Conservation (phyloP, 768 basidiomycete genomes). For the Boletus insuetus region DNA sequence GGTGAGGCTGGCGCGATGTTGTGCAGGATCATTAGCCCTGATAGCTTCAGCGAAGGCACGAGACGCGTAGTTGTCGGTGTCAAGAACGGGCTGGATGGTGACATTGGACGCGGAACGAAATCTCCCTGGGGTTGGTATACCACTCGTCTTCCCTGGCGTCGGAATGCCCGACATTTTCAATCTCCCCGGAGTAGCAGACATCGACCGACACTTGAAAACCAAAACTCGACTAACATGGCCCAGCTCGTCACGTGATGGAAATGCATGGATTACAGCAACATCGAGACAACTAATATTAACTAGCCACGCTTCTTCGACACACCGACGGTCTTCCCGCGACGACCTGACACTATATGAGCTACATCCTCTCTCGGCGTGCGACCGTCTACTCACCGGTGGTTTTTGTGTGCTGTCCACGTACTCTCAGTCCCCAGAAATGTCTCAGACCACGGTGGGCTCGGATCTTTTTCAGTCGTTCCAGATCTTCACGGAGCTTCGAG, state of each 20-base stretch:
- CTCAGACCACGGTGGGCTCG: constrained; percentile 92
- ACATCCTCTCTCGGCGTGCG: neutral
- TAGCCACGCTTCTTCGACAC: constrained; percentile 87
- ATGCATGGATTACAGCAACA: constrained; percentile 1
- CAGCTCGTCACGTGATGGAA: constrained; percentile 22
- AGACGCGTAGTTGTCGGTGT: constrained; percentile 56
- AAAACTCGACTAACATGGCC: neutral
- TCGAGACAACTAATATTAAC: constrained; percentile 4
- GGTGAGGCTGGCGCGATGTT: constrained; percentile 50
- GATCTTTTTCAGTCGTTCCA: constrained; percentile 99
- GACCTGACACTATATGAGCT: constrained; percentile 48
- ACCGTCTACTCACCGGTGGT: constrained; percentile 70
- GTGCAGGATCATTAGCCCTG: constrained; percentile 75
- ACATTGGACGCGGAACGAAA: constrained; percentile 63
- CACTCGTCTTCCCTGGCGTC: constrained; percentile 43
- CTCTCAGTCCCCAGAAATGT: constrained; percentile 93
- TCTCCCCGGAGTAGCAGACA: constrained; percentile 46
- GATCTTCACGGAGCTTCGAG: constrained; percentile 96
- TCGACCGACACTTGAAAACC: constrained; percentile 9
- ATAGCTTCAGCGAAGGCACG: constrained; percentile 80
- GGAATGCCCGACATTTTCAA: constrained; percentile 43
- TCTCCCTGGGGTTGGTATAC: constrained; percentile 71
- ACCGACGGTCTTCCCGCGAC: constrained; percentile 95
- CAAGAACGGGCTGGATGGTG: constrained; percentile 33
- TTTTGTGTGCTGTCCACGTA: constrained; percentile 99